A percentile compares a stretch with the other conserved stretches of the same genome.
phyloP scores from a whole-genome alignment of 805 yeast species.

The Lachancea dasiensis region DNA sequence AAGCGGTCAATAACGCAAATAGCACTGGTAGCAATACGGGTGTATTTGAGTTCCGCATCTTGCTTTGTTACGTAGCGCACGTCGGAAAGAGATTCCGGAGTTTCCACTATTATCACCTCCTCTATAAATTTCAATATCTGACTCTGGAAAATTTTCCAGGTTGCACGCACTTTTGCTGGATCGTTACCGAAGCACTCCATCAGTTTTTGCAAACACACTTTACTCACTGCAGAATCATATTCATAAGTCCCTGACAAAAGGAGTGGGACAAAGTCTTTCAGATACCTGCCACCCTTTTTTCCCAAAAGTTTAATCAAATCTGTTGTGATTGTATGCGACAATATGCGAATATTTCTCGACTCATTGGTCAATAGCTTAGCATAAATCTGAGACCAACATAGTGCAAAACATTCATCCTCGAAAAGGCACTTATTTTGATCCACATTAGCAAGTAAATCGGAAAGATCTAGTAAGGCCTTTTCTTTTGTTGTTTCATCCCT shows the following conservation, averaged over 20 bases:
- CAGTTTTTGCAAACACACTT: slow-evolving; percentile 43
- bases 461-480: slow-evolving; percentile 59
- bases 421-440: slow-evolving; percentile 19
- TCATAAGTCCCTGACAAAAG: slow-evolving; percentile 73
- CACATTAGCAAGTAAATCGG: slow-evolving; percentile 28
- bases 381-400: slow-evolving; percentile 73
- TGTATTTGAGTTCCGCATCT: slow-evolving; percentile 60
- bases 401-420: slow-evolving; percentile 50
- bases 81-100: slow-evolving; percentile 62
- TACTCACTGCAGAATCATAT: slow-evolving; percentile 54
- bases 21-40: slow-evolving; percentile 47
- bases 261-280: slow-evolving; percentile 66
- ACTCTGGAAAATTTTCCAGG: slow-evolving; percentile 55
- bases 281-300: slow-evolving; percentile 55
- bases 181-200: slow-evolving; percentile 50
- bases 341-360: slow-evolving; percentile 55
- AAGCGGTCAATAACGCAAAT: slow-evolving; percentile 41
- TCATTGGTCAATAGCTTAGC: slow-evolving; percentile 72
- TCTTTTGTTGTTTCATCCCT: slow-evolving; percentile 82
- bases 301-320: slow-evolving; percentile 44
- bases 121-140: slow-evolving; percentile 51
- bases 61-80: slow-evolving; percentile 61
- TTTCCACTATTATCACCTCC: slow-evolving; percentile 50
- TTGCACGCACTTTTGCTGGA: slow-evolving; percentile 45
- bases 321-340: slow-evolving; percentile 62